Conservation (phyloP, 2,329 filamentous ascomycete genomes). For the Neurospora crassa region DNA sequence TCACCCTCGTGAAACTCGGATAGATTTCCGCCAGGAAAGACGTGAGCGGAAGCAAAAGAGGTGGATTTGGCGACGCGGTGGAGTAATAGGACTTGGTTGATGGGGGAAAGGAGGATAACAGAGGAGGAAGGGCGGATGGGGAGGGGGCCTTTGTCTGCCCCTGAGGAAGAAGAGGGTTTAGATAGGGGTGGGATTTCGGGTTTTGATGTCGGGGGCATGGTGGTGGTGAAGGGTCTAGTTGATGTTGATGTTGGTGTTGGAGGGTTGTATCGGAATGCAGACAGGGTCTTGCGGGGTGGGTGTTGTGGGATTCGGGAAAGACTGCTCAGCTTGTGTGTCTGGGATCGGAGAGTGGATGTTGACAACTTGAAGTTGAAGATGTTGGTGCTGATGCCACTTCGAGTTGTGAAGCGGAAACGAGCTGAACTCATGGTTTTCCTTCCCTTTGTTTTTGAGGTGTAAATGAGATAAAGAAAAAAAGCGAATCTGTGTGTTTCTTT, state of each 20-base stretch:
- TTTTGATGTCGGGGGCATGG: not conserved
- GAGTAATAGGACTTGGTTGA: slow-evolving; percentile 79
- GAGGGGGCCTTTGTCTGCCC: not conserved
- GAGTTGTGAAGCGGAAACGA: not conserved
- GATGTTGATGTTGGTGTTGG: not conserved
- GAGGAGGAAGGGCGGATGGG: slow-evolving; percentile 31
- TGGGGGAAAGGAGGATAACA: slow-evolving; percentile 74
- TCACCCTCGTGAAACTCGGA: slow-evolving; percentile 66
- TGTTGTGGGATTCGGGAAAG: not conserved
- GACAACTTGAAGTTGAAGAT: not conserved
- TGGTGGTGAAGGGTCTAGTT: not conserved
- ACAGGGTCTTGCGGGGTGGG: not conserved
- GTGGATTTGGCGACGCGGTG: slow-evolving; percentile 75
- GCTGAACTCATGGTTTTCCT: not conserved
- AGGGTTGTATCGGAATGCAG: not conserved
- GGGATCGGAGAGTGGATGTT: not conserved
- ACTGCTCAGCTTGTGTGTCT: not conserved
- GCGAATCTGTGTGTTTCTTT: not conserved
- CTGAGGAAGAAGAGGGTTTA: not conserved
- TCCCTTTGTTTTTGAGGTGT: not conserved
- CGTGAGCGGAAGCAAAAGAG: slow-evolving; percentile 84
- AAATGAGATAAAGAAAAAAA: not conserved
- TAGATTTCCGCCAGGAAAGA: slow-evolving; percentile 88
- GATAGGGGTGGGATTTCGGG: not conserved
- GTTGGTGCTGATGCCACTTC: not conserved